Evolutionary conservation across 2,329 filamentous ascomycete species (phyloP).

Genomic region (Trichoderma citrinoviride): DNA sequence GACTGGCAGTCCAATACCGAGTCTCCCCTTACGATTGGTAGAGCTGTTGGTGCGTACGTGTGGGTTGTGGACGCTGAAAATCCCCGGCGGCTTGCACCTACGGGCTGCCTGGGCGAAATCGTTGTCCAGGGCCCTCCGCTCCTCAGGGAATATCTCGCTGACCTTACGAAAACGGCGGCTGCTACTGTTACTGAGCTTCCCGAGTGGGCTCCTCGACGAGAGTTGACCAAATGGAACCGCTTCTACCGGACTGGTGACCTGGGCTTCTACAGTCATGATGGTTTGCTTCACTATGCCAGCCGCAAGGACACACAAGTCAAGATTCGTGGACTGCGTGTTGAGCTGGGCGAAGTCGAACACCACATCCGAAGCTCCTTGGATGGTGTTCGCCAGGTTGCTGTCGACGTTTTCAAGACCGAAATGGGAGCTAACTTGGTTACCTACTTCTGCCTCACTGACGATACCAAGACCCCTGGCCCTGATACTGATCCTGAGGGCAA

Average conservation of each 20-base stretch:
- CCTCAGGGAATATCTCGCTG: constrained; percentile 14
- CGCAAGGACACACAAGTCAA: constrained; percentile 59
- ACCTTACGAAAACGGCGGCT: constrained; percentile 10
- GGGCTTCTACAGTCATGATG: constrained; percentile 41
- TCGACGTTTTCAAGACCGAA: constrained; percentile 17
- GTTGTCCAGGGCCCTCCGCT: constrained; percentile 20
- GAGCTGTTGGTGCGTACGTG: background rate
- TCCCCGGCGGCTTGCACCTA: constrained; percentile 14
- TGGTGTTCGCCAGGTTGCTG: background rate
- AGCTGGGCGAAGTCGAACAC: constrained; percentile 37
- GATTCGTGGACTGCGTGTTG: constrained; percentile 57
- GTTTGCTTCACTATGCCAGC: constrained; percentile 44
- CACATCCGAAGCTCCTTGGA: background rate
- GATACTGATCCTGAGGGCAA: background rate
- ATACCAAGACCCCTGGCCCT: background rate
- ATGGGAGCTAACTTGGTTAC: constrained; percentile 2
- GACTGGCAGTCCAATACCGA: constrained; percentile 10
- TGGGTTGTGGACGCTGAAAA: constrained; percentile 20
- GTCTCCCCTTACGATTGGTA: constrained; percentile 12
- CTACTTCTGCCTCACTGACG: constrained; percentile 1
- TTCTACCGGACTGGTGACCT: constrained; percentile 50
- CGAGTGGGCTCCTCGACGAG: constrained; percentile 1
- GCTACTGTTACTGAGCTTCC: background rate
- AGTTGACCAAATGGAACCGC: constrained; percentile 20
- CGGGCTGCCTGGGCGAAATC: constrained; percentile 20